phyloP scores from a whole-genome alignment of 2,329 filamentous ascomycete genomes.

The Amphichorda felina region DNA sequence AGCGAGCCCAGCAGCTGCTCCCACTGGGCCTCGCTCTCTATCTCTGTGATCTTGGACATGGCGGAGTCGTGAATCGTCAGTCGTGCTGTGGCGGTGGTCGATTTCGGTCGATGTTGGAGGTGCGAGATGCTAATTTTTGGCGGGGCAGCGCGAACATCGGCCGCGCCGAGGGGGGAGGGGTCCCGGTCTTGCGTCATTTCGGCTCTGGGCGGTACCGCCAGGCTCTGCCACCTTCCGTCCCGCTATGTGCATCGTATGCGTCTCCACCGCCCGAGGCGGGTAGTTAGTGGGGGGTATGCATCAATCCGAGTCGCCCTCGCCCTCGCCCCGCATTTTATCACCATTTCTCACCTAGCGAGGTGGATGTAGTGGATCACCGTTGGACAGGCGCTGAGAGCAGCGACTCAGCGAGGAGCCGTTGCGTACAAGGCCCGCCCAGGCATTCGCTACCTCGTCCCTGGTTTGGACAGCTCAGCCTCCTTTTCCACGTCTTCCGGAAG shows the following conservation, averaged over 20 bases:
- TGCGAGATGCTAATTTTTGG: constrained; percentile 3
- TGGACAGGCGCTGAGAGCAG: too few species aligned
- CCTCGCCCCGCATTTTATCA: background rate
- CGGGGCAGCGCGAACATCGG: constrained; percentile 2
- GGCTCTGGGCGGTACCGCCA: background rate
- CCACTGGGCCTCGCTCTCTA: constrained; percentile 66
- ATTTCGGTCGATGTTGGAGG: background rate
- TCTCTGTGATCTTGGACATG: constrained; percentile 70
- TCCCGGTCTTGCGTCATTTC: constrained; percentile 4
- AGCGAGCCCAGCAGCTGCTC: constrained; percentile 53
- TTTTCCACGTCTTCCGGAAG: background rate
- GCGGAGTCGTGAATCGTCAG: too few species aligned
- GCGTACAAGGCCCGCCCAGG: background rate
- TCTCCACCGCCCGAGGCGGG: background rate
- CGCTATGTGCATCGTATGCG: background rate
- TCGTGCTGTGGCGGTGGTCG: background rate
- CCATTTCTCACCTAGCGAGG: background rate
- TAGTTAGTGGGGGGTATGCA: background rate
- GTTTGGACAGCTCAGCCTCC: constrained; percentile 3
- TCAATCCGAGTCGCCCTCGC: background rate
- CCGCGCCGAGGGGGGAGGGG: background rate
- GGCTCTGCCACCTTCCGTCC: background rate
- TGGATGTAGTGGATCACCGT: too few species aligned
- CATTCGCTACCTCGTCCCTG: background rate
- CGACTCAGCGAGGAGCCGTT: too few species aligned